Base-by-base conservation (phyloP, 2,329 filamentous ascomycete species). In the Trichoderma afroharzianum region DNA sequence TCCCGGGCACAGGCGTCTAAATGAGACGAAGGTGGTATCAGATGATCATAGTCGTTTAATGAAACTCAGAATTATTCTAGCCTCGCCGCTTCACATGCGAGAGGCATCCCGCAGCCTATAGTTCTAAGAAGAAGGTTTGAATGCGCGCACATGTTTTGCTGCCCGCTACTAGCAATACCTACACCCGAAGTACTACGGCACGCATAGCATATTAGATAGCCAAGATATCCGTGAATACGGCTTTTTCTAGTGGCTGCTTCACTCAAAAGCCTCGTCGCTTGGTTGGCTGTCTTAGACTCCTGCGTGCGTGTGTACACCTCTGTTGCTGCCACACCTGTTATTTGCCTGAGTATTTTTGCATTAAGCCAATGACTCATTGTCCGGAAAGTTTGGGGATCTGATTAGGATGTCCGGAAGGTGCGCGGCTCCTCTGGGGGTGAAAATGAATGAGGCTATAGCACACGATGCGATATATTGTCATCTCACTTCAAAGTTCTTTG, bases 1-100 rank as follows among this genome's bases (percentile, higher is more conserved):
- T 99, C 78, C 96, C 97, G 0, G 95, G 95, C 28, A 98, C 97
- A 28, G 93, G 93, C 21, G 82, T 91, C 62, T 91, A 74, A 78
- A 58, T 11, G 30, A 30, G 24, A 50, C 11, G n/a, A 14, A 14
- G 43, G n/a, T 15, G 6, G 6, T n/a, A 47, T n/a, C n/a, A 47
- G n/a, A 43, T 43, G 57, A 33, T 15, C 6, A 18, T 14, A 6
- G 9, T 24, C 6, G 15, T 32, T 30, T 24, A 14, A 26, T 39
- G 21, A 28, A n/a, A 15, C 43, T 32, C 57, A 9, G 9, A 36
- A 33, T 12, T 2, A 33, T 21, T 66, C n/a, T 33, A n/a, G 6
- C 11, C 6, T 36, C 6, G 11, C 5, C 3, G 33, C 14, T 39
- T 33, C n/a, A 26, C 6, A 5, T 5, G 14, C n/a, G 18, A 62